Conservation (phyloP, 2,329 filamentous ascomycete species). For the Fusarium euwallaceae region DNA sequence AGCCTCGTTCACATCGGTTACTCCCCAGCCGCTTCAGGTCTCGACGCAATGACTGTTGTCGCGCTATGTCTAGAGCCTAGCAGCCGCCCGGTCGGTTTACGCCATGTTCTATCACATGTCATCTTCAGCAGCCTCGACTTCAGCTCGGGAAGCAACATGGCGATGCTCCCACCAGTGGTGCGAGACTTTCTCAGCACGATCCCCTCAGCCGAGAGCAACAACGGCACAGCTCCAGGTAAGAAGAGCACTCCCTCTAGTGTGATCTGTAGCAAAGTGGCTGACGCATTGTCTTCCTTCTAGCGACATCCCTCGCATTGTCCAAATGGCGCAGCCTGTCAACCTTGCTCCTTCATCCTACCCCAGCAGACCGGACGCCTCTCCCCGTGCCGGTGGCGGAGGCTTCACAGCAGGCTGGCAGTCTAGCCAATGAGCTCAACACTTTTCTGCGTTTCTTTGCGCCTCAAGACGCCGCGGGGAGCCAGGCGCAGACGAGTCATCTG, state of each 20-base stretch:
- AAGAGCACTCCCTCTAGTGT: neutral
- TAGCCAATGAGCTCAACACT: slow-evolving; percentile 51
- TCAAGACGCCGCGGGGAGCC: slow-evolving; percentile 40
- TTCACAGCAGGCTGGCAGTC: slow-evolving; percentile 48
- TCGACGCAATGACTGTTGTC: slow-evolving; percentile 39
- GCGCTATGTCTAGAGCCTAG: slow-evolving; percentile 49
- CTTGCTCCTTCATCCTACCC: slow-evolving; percentile 57
- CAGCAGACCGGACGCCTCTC: slow-evolving; percentile 54
- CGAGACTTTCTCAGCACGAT: slow-evolving; percentile 48
- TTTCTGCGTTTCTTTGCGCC: slow-evolving; percentile 53
- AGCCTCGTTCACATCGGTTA: slow-evolving; percentile 48
- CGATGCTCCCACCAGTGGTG: slow-evolving; percentile 54
- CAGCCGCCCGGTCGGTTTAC: slow-evolving; percentile 51
- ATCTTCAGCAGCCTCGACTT: slow-evolving; percentile 53
- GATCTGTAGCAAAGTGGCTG: neutral
- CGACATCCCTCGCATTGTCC: slow-evolving; percentile 51
- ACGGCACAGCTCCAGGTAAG: slow-evolving; percentile 49
- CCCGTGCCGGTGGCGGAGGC: slow-evolving; percentile 46
- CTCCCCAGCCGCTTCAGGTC: slow-evolving; percentile 14
- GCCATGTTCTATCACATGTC: slow-evolving; percentile 54
- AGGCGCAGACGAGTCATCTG: slow-evolving; percentile 55
- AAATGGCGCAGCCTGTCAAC: slow-evolving; percentile 59
- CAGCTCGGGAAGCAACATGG: slow-evolving; percentile 44
- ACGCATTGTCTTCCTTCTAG: neutral
- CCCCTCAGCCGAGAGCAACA: slow-evolving; percentile 45